phyloP scores from a whole-genome alignment of 495 filamentous ascomycete species.

The Aspergillus wentii region DNA sequence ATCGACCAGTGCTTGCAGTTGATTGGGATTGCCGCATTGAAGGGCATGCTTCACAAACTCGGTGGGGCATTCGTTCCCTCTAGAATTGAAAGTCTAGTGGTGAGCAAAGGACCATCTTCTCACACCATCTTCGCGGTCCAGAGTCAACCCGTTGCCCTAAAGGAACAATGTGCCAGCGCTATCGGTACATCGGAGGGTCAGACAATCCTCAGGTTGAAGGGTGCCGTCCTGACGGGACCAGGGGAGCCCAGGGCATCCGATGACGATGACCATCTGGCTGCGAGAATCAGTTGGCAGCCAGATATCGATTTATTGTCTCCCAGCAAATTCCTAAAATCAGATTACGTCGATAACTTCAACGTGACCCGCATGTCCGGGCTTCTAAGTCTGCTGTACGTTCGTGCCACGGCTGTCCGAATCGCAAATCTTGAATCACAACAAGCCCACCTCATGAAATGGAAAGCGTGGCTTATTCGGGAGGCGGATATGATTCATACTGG shows the following conservation, averaged over 20 bases:
- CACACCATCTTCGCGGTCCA: no score
- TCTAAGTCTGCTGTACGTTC: no score
- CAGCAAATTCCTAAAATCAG: no score
- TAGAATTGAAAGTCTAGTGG: conserved; percentile 1
- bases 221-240: not conserved
- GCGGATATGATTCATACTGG: no score
- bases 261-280: no score
- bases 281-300: not conserved
- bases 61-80: conserved; percentile 1
- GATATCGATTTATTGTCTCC: not conserved
- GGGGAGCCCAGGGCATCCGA: no score
- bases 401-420: no score
- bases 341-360: no score
- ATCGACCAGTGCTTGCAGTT: conserved; percentile 15
- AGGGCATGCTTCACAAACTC: conserved; percentile 7
- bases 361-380: no score
- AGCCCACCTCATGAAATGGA: not conserved
- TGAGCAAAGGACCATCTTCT: not conserved
- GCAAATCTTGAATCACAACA: not conserved
- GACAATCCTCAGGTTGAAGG: not conserved
- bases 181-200: not conserved
- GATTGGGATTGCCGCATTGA: conserved; percentile 3
- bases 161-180: no score
- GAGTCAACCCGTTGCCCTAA: not conserved
- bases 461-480: no score